Base-by-base conservation (phyloP, 2,329 filamentous ascomycete genomes). In the Fusarium azukiicola region DNA sequence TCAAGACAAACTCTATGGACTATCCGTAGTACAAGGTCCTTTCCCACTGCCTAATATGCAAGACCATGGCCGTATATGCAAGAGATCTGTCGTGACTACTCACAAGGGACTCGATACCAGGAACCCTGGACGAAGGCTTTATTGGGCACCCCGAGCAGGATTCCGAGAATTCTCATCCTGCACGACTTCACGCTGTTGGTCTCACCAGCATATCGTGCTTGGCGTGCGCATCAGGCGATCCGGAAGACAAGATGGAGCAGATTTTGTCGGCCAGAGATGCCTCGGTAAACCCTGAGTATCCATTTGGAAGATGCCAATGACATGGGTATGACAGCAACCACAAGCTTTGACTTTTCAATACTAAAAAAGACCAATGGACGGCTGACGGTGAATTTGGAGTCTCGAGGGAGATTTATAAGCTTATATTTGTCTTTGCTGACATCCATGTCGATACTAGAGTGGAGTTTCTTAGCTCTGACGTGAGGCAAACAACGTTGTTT, bases 371-470 rank as follows among this genome's bases (percentile, higher is more conserved):
- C 21, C 54, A 17, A 40, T 40, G 21, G 40, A 40, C 21, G 5
- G 19, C n/a, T n/a, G 4, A 58, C 16, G 36, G n/a, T 58, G 54
- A 38, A 58, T 58, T 40, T 3, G 8, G 36, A 58, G 54, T 40
- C 13, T 40, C 16, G 54, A 58, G 54, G 54, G 8, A 16, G 8
- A 58, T 58, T 58, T 58, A 40, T 58, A 58, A 58, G 54, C 36
- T 58, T 58, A 58, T 32, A 58, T 58, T 58, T 58, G 54, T 58
- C 54, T 58, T 40, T 58, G 36, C 36, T 40, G 54, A 58, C 54
- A 58, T 38, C 21, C 21, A n/a, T 58, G 32, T 9, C 54, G 40
- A 23, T 14, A 32, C 40, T 9, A 21, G 54, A 32, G 38, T 21
- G 8, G 27, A 32, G 8, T 58, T 36, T 38, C 54, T 13, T 19